Conservation (phyloP, 495 filamentous ascomycete genomes). For the Ramalina peruviana region DNA sequence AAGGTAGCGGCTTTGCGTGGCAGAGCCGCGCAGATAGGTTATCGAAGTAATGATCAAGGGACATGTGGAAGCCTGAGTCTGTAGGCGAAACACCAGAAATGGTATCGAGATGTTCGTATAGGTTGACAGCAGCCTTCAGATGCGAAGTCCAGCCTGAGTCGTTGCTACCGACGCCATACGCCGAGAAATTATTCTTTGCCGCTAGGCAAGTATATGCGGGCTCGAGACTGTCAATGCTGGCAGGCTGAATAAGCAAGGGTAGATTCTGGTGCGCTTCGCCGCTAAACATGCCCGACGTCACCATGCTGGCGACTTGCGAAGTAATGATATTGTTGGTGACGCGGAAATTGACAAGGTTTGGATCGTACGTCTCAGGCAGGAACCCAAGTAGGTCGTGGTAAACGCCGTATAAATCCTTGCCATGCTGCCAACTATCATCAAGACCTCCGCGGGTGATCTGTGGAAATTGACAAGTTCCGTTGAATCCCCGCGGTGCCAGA, state of each 20-base stretch:
- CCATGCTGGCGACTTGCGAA: slow-evolving; percentile 51
- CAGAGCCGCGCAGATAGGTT: slow-evolving; percentile 57
- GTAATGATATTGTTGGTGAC: slow-evolving; percentile 62
- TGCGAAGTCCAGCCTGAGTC: slow-evolving; percentile 39
- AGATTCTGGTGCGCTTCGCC: slow-evolving; percentile 16
- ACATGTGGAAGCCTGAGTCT: slow-evolving; percentile 43
- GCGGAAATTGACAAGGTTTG: slow-evolving; percentile 34
- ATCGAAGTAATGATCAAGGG: slow-evolving; percentile 62
- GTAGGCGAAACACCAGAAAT: slow-evolving; percentile 42
- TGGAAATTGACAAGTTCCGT: slow-evolving; percentile 55
- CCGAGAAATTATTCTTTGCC: slow-evolving; percentile 28
- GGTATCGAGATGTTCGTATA: slow-evolving; percentile 40
- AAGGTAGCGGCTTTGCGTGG: slow-evolving; percentile 48
- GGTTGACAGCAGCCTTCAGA: slow-evolving; percentile 33
- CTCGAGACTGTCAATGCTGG: slow-evolving; percentile 46
- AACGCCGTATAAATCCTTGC: slow-evolving; percentile 46
- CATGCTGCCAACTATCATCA: slow-evolving; percentile 53
- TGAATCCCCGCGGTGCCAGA: slow-evolving; percentile 40
- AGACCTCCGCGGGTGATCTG: slow-evolving; percentile 53
- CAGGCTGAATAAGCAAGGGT: slow-evolving; percentile 35
- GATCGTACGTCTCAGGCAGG: slow-evolving; percentile 33
- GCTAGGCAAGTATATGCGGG: slow-evolving; percentile 44
- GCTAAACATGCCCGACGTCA: slow-evolving; percentile 46
- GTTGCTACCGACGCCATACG: slow-evolving; percentile 32
- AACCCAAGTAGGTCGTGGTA: slow-evolving; percentile 47